phyloP scores from a whole-genome alignment of 257 asterid species.

The Plantago elongata region DNA sequence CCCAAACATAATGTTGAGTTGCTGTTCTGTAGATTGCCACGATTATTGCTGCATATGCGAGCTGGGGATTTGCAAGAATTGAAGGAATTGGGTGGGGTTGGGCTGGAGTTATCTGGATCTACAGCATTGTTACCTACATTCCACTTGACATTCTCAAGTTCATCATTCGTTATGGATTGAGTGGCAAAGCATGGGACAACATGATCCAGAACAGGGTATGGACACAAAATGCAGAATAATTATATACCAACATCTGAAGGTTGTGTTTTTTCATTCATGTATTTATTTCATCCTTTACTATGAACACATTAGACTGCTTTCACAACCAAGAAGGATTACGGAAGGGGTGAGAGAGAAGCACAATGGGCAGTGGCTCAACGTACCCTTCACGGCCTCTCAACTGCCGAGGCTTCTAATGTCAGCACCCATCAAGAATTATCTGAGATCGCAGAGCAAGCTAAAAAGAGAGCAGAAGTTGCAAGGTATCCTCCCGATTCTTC shows the following conservation, averaged over 20 bases:
- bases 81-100: slow-evolving; percentile 79
- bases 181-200: slow-evolving; percentile 51
- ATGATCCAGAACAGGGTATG: slow-evolving; percentile 45
- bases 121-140: slow-evolving; percentile 53
- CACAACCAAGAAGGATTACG: slow-evolving; percentile 46
- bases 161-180: slow-evolving; percentile 40
- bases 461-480: slow-evolving; percentile 46
- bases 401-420: slow-evolving; percentile 14
- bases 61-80: slow-evolving; percentile 62
- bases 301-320: slow-evolving; percentile 36
- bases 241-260: neutral
- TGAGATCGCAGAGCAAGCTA: slow-evolving; percentile 53
- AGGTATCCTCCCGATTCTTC: slow-evolving; percentile 19
- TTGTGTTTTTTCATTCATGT: neutral
- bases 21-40: slow-evolving; percentile 48
- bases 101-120: slow-evolving; percentile 75
- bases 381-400: slow-evolving; percentile 46
- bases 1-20: neutral
- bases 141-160: slow-evolving; percentile 73
- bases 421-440: slow-evolving; percentile 38
- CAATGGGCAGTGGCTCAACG: slow-evolving; percentile 55
- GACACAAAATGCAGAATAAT: neutral
- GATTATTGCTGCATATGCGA: slow-evolving; percentile 54
- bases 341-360: slow-evolving; percentile 49
- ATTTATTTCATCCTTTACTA: neutral